Evolutionary conservation across 176 grass and related monocot genomes (phyloP).

Genomic region (Urochloa ruziziensis): DNA sequence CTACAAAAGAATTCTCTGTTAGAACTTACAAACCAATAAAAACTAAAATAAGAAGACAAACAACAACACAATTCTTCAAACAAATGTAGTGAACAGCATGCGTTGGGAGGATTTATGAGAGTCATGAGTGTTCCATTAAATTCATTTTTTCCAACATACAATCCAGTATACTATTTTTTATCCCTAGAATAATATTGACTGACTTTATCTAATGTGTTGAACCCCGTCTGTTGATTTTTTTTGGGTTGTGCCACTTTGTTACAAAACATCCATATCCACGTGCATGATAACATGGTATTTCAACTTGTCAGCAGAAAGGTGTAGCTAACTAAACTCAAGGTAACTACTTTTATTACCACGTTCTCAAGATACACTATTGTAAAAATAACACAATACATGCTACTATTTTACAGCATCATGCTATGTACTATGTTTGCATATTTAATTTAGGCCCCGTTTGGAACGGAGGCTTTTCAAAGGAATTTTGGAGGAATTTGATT

Average conservation of each 20-base stretch:
- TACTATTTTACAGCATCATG: neutral
- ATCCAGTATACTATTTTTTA: neutral
- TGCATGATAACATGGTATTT: neutral
- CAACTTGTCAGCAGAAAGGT: neutral
- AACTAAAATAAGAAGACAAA: neutral
- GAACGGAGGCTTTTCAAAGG: too few species aligned
- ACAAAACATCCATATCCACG: neutral
- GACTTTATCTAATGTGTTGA: neutral
- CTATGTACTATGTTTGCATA: neutral
- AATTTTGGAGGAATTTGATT: too few species aligned
- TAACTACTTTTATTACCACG: neutral
- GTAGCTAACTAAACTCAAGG: neutral
- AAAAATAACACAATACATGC: neutral
- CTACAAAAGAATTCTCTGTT: slow-evolving; percentile 38
- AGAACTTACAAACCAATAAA: neutral
- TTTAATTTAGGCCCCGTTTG: too few species aligned
- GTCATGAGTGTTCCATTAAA: neutral
- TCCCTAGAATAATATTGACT: neutral
- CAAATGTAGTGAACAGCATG: neutral
- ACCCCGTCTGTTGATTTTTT: neutral
- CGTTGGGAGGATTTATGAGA: neutral
- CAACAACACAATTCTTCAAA: neutral
- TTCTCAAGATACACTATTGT: neutral
- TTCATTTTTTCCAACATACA: neutral
- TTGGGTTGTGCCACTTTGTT: neutral